Conservation (phyloP, 148 eudicot genomes). For the Pouteria glomerata region DNA sequence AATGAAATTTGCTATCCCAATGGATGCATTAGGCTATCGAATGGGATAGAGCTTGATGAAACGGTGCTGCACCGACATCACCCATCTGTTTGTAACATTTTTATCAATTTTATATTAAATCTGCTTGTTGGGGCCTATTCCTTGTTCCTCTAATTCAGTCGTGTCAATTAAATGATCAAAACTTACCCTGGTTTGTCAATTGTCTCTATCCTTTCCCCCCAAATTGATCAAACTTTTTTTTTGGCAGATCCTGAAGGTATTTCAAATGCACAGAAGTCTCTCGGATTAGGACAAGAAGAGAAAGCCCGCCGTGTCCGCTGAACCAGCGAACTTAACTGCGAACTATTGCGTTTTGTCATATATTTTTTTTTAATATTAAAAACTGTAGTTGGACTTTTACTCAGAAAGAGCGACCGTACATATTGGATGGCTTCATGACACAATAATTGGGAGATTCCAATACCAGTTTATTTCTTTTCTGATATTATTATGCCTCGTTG, state of each 20-base stretch:
- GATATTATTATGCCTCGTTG: too few relatives aligned
- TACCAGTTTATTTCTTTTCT: too few relatives aligned
- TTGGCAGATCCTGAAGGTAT: slow-evolving; percentile 88
- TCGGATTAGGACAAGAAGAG: slow-evolving; percentile 90
- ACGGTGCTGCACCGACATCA: too few relatives aligned
- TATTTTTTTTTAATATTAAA: too few relatives aligned
- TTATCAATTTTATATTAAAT: neutral
- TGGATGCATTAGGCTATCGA: neutral
- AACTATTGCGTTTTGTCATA: neutral
- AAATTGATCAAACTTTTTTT: slow-evolving; percentile 6
- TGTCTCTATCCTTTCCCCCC: neutral
- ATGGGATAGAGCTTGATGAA: neutral
- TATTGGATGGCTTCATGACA: neutral
- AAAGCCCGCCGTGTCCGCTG: slow-evolving; percentile 69
- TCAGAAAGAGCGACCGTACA: neutral
- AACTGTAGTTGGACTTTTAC: neutral
- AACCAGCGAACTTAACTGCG: slow-evolving; percentile 5
- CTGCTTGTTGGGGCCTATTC: neutral
- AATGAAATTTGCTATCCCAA: neutral
- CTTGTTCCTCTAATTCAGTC: neutral
- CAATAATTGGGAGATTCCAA: too few relatives aligned
- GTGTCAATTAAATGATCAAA: neutral
- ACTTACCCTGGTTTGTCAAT: neutral
- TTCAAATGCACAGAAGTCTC: slow-evolving; percentile 82
- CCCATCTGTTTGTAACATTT: neutral